Evolutionary conservation across 441 rosid genomes (phyloP).

Genomic region (Pelargonium myrrhifolium): DNA sequence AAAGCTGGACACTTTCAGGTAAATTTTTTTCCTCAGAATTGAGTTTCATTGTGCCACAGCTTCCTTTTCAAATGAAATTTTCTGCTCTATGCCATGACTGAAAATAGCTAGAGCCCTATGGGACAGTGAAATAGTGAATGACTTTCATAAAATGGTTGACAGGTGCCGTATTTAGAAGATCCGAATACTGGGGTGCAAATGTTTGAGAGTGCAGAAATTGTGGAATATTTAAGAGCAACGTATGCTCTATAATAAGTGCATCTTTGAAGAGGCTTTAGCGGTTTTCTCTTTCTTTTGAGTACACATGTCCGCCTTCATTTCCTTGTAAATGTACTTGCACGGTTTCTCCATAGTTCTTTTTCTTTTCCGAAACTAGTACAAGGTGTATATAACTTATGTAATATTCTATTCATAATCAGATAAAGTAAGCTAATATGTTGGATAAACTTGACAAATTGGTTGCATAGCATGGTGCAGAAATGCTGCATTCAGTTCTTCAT

Average conservation of each 20-base stretch:
- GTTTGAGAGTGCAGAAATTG: slow-evolving; percentile 71
- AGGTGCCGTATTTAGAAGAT: slow-evolving; percentile 62
- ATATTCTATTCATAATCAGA: not conserved
- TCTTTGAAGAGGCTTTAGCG: not conserved
- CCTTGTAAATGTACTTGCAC: not conserved
- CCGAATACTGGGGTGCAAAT: slow-evolving; percentile 61
- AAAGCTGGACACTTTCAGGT: slow-evolving; percentile 82
- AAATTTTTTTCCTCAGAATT: not conserved
- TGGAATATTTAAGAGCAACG: slow-evolving; percentile 63
- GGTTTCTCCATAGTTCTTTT: not conserved
- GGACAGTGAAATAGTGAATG: not conserved
- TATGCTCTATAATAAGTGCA: slow-evolving; percentile 28
- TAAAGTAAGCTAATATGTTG: not conserved
- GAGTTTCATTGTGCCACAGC: not conserved
- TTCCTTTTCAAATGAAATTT: not conserved
- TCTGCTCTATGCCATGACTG: not conserved
- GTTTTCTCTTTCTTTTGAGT: not conserved
- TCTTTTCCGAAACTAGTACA: not conserved
- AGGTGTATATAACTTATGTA: not conserved
- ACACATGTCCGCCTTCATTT: no score
- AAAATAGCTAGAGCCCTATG: not conserved
- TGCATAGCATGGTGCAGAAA: not conserved
- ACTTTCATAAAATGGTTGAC: slow-evolving; percentile 15
- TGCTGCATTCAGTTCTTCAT: not conserved
- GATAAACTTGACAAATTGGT: not conserved